Conservation (phyloP, 2,329 filamentous ascomycete genomes). For the Trichoderma harzianum region DNA sequence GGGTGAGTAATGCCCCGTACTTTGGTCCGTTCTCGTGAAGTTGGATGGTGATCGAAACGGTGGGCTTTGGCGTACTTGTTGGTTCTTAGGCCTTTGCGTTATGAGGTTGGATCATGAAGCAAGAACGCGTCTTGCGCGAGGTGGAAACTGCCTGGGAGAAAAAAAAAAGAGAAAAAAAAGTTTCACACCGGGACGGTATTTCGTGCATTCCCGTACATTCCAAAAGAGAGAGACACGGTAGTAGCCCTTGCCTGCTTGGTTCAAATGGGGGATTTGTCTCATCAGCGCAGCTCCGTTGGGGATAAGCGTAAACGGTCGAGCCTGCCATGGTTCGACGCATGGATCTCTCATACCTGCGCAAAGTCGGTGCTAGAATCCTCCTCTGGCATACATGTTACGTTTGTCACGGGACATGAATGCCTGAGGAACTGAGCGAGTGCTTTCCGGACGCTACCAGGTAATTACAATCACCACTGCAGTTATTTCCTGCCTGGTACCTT, state of each 20-base stretch:
- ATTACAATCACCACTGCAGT: background rate
- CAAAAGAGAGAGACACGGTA: background rate
- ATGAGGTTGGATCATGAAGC: background rate
- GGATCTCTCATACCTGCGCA: background rate
- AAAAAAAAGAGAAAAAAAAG: background rate
- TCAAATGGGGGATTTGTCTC: background rate
- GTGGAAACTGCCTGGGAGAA: background rate
- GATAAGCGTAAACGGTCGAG: background rate
- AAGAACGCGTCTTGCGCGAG: background rate
- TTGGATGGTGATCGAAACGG: background rate
- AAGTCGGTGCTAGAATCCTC: background rate
- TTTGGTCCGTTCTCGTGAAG: background rate
- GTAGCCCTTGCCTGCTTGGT: background rate
- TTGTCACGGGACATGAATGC: conserved; percentile 3
- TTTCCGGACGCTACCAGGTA: background rate
- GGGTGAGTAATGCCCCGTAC: background rate
- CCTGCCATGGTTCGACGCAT: background rate
- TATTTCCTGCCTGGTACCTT: background rate
- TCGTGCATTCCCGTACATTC: background rate
- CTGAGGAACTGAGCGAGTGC: background rate
- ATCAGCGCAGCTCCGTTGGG: background rate
- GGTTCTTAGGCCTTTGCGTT: background rate
- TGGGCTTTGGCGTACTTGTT: background rate
- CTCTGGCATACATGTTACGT: background rate
- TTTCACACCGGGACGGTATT: background rate